Percentiles rank a stretch among this genome's conserved stretches.
Evolutionary conservation across 805 yeast genomes (phyloP).

Genomic region (Pichia occidentalis): DNA sequence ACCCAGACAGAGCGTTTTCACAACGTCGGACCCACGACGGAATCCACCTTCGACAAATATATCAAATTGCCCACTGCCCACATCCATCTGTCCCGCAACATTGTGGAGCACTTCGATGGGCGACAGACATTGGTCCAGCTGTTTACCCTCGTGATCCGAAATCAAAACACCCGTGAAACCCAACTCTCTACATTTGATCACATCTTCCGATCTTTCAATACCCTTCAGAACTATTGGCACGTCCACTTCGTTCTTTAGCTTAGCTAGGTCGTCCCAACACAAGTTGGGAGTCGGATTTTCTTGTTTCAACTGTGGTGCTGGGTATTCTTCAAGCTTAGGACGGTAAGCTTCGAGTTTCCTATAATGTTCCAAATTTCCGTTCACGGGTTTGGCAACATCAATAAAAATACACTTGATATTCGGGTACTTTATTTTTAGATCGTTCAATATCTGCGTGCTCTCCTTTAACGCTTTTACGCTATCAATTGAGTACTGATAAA

Average conservation of each 20-base stretch:
- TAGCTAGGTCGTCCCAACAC: constrained; percentile 55
- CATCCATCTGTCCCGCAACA: constrained; percentile 45
- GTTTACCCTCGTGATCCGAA: constrained; percentile 74
- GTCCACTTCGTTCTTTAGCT: constrained; percentile 39
- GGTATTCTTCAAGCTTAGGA: constrained; percentile 30
- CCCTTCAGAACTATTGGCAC: constrained; percentile 56
- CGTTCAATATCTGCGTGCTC: constrained; percentile 19
- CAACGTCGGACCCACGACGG: constrained; percentile 37
- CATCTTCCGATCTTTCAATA: constrained; percentile 60
- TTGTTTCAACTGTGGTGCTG: constrained; percentile 11
- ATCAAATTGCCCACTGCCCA: constrained; percentile 42
- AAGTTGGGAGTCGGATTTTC: constrained; percentile 18
- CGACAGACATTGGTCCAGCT: constrained; percentile 55
- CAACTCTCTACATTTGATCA: constrained; percentile 47
- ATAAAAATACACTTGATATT: constrained; percentile 70
- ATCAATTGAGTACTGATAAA: constrained; percentile 76
- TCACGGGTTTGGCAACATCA: constrained; percentile 76
- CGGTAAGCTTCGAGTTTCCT: constrained; percentile 59
- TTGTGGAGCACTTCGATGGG: constrained; percentile 58
- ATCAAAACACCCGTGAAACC: constrained; percentile 60
- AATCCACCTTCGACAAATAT: constrained; percentile 46
- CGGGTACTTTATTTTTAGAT: constrained; percentile 35
- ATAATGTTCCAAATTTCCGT: constrained; percentile 84
- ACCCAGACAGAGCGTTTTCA: constrained; percentile 39
- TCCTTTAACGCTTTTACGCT: constrained; percentile 58